Base-by-base conservation (phyloP, 192 early-diverging fungal species). In the Backusella macrospora region DNA sequence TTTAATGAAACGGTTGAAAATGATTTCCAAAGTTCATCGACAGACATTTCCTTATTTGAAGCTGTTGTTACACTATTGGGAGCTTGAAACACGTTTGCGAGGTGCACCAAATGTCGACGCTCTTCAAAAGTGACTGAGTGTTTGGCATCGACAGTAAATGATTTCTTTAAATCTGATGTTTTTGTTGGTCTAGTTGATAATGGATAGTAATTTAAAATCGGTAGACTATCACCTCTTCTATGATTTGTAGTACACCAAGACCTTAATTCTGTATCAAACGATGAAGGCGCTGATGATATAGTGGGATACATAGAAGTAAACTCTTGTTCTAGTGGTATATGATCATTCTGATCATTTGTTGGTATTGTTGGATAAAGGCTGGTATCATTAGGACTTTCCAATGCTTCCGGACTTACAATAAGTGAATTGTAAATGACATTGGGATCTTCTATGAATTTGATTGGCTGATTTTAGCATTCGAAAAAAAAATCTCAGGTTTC, bases 81-180 rank as follows among this genome's bases (percentile, higher is more conserved):
- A 14, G 75, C 38, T 18, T 43, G 29, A 23, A 77, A 77, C 40
- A 72, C 70, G 59, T 72, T 77, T 7, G 72, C 49, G 26, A 71
- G 42, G 18, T 72, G 70, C 10, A 77, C 26, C 16, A 77, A n/a
- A 8, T 77, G 63, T 0, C 66, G 65, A 42, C 70, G 70, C 21
- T 64, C 40, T 1, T 68, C 42, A 48, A 59, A 64, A 23, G 74
- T 47, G 2, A 43, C 13, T 47, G 68, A 2, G 7, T 48, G 14
- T 8, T 62, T 18, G 21, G 23, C 10, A 15, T 48, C 5, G n/a
- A 43, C 21, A 40, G 48, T 48, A 18, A 12, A 12, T 3, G 18
- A 15, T 6, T 8, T 26, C 39, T 40, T 46, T 16, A n/a, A 9
- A 7, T 46, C 62, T 64, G 18, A 1, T n/a, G 44, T 43, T 45